Evolutionary conservation across 108 stramenopile species (phyloP), one percentile per base, ranked within the genome.

Genomic region (Cyclostephanos tholiformis): DNA sequence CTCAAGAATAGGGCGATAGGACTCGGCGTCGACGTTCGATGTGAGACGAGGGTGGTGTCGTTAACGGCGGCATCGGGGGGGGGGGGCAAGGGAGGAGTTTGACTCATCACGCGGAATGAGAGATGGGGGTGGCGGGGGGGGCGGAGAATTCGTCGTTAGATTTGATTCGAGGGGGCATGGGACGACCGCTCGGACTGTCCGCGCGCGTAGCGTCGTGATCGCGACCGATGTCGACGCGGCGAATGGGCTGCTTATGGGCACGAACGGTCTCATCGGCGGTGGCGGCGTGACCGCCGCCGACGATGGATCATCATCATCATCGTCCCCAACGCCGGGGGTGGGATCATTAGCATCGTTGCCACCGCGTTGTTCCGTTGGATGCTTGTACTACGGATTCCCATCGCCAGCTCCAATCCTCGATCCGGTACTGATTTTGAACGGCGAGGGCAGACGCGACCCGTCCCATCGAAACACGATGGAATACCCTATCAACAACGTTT

Each of bases 361-460:
- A 0, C 92, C 93, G 0, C 94, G 93, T 74, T 87, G 87, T 7
- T 74, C 76, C 12, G 91, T 96, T 0, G 92, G 88, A 2, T 91
- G 89, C 65, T 29, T 93, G 38, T 96, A 93, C 75, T 96, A 96
- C 67, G 73, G 81, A 12, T 88, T 93, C 49, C 71, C 69, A 23
- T 86, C 85, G 14, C 69, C 74, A 8, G 76, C 91, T 11, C 95
- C 95, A 2, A 81, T 96, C 2, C 48, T 64, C 22, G 95, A 96
- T 39, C 92, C 95, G 12, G 89, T 96, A 60, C 69, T 96, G 26
- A 82, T 96, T 39, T 67, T 96, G 46, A 93, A 91, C 50, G 92
- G 95, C 13, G 79, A 82, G 50, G 75, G 76, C 19, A 22, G 57
- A 0, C 16, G 29, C 57, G 27, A 32, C 8, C 5, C 19, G 22